Conservation (phyloP, 2,329 filamentous ascomycete genomes). For the Corinectria fuckeliana region DNA sequence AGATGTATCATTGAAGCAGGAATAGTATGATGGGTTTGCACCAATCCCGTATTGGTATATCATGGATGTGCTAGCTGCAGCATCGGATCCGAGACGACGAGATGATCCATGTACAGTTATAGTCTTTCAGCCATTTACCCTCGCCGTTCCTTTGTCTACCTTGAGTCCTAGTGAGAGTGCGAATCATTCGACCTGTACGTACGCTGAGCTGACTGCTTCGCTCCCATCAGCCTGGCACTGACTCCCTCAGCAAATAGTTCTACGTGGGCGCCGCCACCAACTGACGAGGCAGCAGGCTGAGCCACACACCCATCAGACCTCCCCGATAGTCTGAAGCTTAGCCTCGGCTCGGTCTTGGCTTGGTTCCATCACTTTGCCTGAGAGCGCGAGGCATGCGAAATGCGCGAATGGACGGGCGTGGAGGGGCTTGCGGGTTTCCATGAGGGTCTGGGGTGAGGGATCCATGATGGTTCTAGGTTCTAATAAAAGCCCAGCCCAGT, state of each 20-base stretch:
- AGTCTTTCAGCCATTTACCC: too few relatives aligned
- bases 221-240: slow-evolving; percentile 9
- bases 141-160: too few relatives aligned
- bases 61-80: too few relatives aligned
- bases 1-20: too few relatives aligned
- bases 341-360: slow-evolving; percentile 2
- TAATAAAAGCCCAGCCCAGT: slow-evolving; percentile 17
- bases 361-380: slow-evolving; percentile 1
- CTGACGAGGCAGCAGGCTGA: slow-evolving; percentile 35
- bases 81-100: too few relatives aligned
- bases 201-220: slow-evolving; percentile 9
- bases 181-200: too few relatives aligned
- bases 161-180: too few relatives aligned
- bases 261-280: slow-evolving; percentile 31
- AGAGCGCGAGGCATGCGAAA: slow-evolving; percentile 2
- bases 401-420: slow-evolving; percentile 15
- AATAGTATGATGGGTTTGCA: too few relatives aligned
- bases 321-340: slow-evolving; percentile 1
- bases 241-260: slow-evolving; percentile 7
- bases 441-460: neutral
- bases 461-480: neutral
- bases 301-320: slow-evolving; percentile 24
- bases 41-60: too few relatives aligned
- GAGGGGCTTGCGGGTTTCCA: slow-evolving; percentile 12
- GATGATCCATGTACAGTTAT: too few relatives aligned